Conservation (phyloP, 768 basidiomycete species). For the Gloeostereum incarnatum region DNA sequence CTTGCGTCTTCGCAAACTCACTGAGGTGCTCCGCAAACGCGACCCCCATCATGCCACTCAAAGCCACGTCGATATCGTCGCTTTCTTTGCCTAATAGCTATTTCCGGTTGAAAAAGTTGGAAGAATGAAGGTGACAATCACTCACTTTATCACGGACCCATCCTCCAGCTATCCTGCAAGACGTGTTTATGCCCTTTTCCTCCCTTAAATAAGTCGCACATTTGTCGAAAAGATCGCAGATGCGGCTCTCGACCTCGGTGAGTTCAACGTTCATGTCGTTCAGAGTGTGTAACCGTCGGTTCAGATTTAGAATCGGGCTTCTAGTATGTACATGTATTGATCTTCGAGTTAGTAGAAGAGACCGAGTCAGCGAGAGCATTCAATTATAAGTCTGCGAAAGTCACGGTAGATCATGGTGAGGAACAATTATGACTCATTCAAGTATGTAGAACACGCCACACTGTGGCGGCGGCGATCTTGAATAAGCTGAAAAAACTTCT, state of each 20-base stretch:
- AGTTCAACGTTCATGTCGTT: constrained; percentile 37
- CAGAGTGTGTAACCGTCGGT: background rate
- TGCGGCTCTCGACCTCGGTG: constrained; percentile 54
- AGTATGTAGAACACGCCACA: too few relatives aligned
- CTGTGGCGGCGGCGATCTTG: too few relatives aligned
- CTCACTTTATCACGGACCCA: constrained; percentile 98
- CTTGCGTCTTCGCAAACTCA: constrained; percentile 43
- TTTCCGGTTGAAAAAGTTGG: constrained; percentile 4
- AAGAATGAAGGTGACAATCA: constrained; percentile 1
- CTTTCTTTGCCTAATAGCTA: constrained; percentile 77
- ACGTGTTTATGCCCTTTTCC: constrained; percentile 42
- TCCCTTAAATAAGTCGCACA: constrained; percentile 52
- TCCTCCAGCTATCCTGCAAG: constrained; percentile 91
- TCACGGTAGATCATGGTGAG: too few relatives aligned
- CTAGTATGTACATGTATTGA: too few relatives aligned
- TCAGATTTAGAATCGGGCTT: too few relatives aligned
- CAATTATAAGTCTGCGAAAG: too few relatives aligned
- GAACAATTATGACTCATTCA: too few relatives aligned
- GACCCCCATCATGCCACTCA: constrained; percentile 83
- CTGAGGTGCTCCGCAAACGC: constrained; percentile 79
- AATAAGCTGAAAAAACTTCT: too few relatives aligned
- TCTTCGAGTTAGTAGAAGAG: too few relatives aligned
- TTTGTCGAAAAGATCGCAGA: constrained; percentile 76
- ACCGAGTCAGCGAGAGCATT: too few relatives aligned
- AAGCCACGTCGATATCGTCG: constrained; percentile 90